These are phyloP conservation scores for Hypoxylon crocopeplum DNA, from an alignment of 495 filamentous ascomycete genomes.

Conservation along the genomic window DNA sequence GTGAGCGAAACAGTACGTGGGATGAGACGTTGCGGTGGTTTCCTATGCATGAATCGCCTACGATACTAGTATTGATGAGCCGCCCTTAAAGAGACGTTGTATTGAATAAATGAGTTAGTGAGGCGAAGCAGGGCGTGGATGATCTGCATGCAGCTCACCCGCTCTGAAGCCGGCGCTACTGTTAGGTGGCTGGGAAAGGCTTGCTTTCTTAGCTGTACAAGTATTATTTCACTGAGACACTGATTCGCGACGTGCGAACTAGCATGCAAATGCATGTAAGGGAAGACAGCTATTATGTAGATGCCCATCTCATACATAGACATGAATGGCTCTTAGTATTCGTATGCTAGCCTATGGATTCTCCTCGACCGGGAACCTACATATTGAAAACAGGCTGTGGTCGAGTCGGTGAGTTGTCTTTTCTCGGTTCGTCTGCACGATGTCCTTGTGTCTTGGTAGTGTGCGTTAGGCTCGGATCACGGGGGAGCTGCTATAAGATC, in stretches of 20 bases:
- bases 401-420: too few species aligned
- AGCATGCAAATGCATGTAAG: background rate
- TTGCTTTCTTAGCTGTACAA: constrained; percentile 3
- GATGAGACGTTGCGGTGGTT: background rate
- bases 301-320: too few species aligned
- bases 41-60: constrained; percentile 11
- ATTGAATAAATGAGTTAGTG: constrained; percentile 14
- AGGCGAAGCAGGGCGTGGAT: constrained; percentile 22
- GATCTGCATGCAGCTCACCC: constrained; percentile 31
- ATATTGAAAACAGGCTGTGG: constrained; percentile 1
- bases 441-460: background rate
- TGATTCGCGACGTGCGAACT: constrained; percentile 25
- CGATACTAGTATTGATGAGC: background rate
- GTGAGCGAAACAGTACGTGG: background rate
- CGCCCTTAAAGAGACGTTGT: background rate
- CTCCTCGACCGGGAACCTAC: constrained; percentile 2
- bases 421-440: constrained; percentile 9
- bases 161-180: constrained; percentile 17
- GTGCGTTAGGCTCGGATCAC: background rate
- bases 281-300: too few species aligned
- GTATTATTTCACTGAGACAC: constrained; percentile 22
- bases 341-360: background rate
- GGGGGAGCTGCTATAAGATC: background rate
- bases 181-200: constrained; percentile 32
- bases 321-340: background rate